Percentiles rank a stretch among this genome's conserved stretches.
Evolutionary conservation across 2,329 filamentous ascomycete species (phyloP).

Genomic region (Chrysoporthe puriensis): DNA sequence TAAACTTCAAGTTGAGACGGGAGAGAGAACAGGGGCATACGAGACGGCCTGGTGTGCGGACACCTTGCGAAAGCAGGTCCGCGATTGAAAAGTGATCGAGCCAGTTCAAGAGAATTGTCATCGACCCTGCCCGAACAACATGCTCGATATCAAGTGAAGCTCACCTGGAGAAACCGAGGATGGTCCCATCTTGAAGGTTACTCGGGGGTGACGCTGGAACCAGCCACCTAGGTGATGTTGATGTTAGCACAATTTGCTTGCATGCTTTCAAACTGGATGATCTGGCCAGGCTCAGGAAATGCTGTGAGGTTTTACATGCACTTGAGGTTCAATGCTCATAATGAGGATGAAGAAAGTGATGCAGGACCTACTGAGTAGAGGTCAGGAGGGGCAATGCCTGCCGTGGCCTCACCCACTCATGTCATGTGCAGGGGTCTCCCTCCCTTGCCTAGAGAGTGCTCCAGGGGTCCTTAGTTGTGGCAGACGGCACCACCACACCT

Average conservation of each 20-base stretch:
- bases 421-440: neutral
- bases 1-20: neutral
- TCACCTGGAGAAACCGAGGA: neutral
- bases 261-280: neutral
- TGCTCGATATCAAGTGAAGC: neutral
- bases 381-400: conserved; percentile 4
- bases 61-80: neutral
- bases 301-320: neutral
- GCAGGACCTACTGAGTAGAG: neutral
- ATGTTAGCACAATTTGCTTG: neutral
- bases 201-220: neutral
- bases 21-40: neutral
- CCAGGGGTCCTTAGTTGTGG: conserved; percentile 13
- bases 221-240: neutral
- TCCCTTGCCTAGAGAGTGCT: neutral
- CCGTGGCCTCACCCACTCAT: neutral
- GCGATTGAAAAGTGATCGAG: neutral
- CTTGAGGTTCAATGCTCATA: neutral
- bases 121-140: neutral
- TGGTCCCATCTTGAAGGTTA: neutral
- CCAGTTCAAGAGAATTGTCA: neutral
- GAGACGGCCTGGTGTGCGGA: neutral
- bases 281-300: neutral
- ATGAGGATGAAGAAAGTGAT: neutral
- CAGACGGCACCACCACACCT: conserved; percentile 4